A percentile compares a stretch with the other conserved stretches of the same genome.
Conservation (phyloP, 805 yeast genomes). For the Pichia occidentalis region DNA sequence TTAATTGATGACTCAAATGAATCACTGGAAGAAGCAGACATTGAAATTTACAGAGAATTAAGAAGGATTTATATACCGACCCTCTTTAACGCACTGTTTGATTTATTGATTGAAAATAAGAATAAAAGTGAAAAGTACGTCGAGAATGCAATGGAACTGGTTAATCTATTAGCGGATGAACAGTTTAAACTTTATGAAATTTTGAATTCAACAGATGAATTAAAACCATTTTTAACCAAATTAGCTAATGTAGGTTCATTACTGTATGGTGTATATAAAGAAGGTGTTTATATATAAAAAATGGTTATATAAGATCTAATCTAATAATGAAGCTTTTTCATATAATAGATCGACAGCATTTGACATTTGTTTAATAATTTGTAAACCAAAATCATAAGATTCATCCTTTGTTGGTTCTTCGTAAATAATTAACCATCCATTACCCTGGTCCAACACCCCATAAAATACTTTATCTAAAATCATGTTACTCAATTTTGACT, state of each 20-base stretch:
- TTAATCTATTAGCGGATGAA: slow-evolving; percentile 64
- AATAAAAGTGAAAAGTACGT: slow-evolving; percentile 32
- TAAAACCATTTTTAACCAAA: slow-evolving; percentile 40
- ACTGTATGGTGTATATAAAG: slow-evolving; percentile 24
- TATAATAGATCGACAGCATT: slow-evolving; percentile 83
- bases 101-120: slow-evolving; percentile 42
- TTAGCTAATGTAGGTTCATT: slow-evolving; percentile 48
- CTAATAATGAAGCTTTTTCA: slow-evolving; percentile 85
- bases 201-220: slow-evolving; percentile 48
- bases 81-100: slow-evolving; percentile 59
- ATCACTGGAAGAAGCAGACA: slow-evolving; percentile 25
- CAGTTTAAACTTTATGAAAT: slow-evolving; percentile 52
- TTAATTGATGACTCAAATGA: slow-evolving; percentile 19
- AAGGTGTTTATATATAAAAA: slow-evolving; percentile 34
- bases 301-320: slow-evolving; percentile 32
- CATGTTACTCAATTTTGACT: slow-evolving; percentile 93
- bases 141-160: slow-evolving; percentile 50
- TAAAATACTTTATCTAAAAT: slow-evolving; percentile 90
- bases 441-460: slow-evolving; percentile 97
- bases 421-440: slow-evolving; percentile 92
- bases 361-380: slow-evolving; percentile 80
- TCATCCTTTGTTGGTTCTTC: slow-evolving; percentile 86
- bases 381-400: slow-evolving; percentile 81
- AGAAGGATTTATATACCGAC: slow-evolving; percentile 70
- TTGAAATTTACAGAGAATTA: slow-evolving; percentile 41